Conservation (phyloP, 768 basidiomycete species). For the Pleurotus eryngii region DNA sequence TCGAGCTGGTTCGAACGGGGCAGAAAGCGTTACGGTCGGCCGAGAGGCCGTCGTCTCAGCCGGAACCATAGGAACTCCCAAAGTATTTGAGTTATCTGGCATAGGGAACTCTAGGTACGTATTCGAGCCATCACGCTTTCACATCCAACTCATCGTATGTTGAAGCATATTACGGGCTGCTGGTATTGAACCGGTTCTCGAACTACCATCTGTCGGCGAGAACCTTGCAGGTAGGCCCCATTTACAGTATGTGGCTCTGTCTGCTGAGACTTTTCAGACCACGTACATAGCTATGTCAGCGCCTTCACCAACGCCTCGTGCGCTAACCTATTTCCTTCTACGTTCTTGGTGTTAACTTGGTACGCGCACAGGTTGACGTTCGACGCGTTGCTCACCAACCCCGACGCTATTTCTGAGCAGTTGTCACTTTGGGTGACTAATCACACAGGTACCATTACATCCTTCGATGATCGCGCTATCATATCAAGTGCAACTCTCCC, state of each 20-base stretch:
- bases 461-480: neutral
- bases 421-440: conserved; percentile 23
- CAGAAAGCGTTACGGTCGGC: conserved; percentile 38
- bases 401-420: conserved; percentile 20
- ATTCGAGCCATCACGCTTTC: no score
- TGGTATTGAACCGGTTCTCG: conserved; percentile 37
- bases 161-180: conserved; percentile 37
- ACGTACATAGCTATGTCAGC: conserved; percentile 31
- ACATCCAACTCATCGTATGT: no score
- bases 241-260: no score
- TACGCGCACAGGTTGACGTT: conserved; percentile 19
- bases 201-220: conserved; percentile 49
- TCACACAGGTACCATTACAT: conserved; percentile 20
- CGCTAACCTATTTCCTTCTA: neutral
- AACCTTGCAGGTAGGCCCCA: conserved; percentile 27
- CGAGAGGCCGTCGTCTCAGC: conserved; percentile 49
- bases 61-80: conserved; percentile 43
- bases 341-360: neutral
- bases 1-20: conserved; percentile 14
- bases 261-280: conserved; percentile 16
- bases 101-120: conserved; percentile 29
- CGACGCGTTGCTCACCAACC: conserved; percentile 21
- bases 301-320: conserved; percentile 28
- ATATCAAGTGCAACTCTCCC: neutral
- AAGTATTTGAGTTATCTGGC: conserved; percentile 28